These are phyloP conservation scores for Apostasia shenzhenica DNA, from an alignment of 106 monocot genomes.

Conservation along the genomic window DNA sequence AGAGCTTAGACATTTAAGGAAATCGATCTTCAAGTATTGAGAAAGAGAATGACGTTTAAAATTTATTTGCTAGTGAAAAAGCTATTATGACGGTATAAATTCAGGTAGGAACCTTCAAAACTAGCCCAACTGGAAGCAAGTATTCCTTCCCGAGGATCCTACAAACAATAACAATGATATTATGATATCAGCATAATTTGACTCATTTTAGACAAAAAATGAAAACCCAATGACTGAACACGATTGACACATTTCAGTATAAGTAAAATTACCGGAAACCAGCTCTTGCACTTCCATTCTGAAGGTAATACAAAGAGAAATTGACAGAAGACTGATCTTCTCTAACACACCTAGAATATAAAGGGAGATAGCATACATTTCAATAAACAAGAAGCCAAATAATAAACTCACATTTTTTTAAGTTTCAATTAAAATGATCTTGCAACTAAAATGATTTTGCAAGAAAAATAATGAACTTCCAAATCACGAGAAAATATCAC, in stretches of 20 bases:
- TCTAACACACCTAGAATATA: slow-evolving; percentile 61
- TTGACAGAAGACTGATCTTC: slow-evolving; percentile 69
- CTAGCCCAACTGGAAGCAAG: slow-evolving; percentile 89
- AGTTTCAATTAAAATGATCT: too few species aligned
- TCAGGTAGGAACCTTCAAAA: slow-evolving; percentile 68
- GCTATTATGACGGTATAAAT: neutral
- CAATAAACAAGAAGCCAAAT: too few species aligned
- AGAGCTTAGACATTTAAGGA: too few species aligned
- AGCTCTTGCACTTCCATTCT: slow-evolving; percentile 94
- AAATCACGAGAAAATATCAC: too few species aligned
- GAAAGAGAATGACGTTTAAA: too few species aligned
- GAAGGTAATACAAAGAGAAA: slow-evolving; percentile 84
- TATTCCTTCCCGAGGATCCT: slow-evolving; percentile 71
- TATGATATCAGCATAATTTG: neutral
- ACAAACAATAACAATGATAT: slow-evolving; percentile 6
- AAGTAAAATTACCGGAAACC: slow-evolving; percentile 71
- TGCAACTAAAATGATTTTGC: too few species aligned
- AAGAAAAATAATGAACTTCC: too few species aligned
- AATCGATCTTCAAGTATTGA: too few species aligned
- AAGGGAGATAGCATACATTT: neutral
- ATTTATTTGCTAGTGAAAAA: too few species aligned
- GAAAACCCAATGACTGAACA: too few species aligned
- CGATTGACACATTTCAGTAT: neutral
- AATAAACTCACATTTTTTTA: too few species aligned
- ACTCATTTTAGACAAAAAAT: too few species aligned